phyloP scores from a whole-genome alignment of 495 filamentous ascomycete species.

The Stereocaulon alpinum region DNA sequence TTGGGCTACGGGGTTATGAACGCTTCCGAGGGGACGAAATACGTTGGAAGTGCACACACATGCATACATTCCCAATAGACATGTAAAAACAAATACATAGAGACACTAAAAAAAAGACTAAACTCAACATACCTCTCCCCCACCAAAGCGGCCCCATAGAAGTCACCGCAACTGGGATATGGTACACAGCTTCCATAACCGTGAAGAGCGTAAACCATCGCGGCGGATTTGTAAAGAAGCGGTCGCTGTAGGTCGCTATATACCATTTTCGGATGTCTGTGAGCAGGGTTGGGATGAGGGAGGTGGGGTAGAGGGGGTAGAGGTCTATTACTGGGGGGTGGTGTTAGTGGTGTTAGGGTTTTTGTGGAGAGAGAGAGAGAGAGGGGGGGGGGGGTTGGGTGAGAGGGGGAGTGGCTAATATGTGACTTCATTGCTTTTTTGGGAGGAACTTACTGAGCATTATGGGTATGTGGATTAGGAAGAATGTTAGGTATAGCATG shows the following conservation, averaged over 20 bases:
- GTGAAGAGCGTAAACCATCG: conserved; percentile 40
- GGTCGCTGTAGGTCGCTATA: conserved; percentile 40
- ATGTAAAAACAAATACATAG: too few relatives aligned
- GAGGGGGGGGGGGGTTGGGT: too few relatives aligned
- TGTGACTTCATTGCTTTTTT: too few relatives aligned
- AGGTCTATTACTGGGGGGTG: conserved; percentile 19
- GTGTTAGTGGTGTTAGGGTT: neutral
- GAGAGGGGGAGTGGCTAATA: too few relatives aligned
- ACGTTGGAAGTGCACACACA: too few relatives aligned
- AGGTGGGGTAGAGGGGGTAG: conserved; percentile 18
- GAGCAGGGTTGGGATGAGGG: conserved; percentile 10
- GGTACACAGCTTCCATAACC: conserved; percentile 7
- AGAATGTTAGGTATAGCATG: conserved; percentile 19
- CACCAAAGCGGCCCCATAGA: conserved; percentile 2
- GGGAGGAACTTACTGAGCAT: conserved; percentile 17
- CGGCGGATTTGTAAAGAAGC: conserved; percentile 56
- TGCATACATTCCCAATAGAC: too few relatives aligned
- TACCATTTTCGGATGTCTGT: conserved; percentile 19
- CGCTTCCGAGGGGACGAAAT: too few relatives aligned
- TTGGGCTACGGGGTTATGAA: too few relatives aligned
- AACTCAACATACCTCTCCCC: too few relatives aligned
- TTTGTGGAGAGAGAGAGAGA: neutral
- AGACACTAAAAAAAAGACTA: too few relatives aligned
- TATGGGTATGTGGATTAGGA: conserved; percentile 22
- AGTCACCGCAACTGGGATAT: conserved; percentile 5